Evolutionary conservation across 2,329 filamentous ascomycete genomes (phyloP), one percentile per base, ranked within the genome.

Genomic region (Diaporthe aspalathi): DNA sequence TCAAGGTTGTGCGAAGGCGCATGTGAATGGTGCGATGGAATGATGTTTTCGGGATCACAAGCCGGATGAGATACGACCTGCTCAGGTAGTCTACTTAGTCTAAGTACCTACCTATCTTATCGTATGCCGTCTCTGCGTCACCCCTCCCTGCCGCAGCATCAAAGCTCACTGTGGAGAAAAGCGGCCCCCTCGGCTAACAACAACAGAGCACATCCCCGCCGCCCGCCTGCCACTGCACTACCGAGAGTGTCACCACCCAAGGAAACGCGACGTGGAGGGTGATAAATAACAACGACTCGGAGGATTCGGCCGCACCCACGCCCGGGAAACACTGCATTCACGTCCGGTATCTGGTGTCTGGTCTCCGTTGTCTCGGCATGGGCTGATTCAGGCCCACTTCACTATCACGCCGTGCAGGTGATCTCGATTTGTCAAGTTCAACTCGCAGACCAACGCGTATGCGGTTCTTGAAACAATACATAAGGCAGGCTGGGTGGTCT

Each of bases 81-180:
- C n/a, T n/a, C n/a, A n/a, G n/a, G n/a, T n/a, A n/a, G n/a, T n/a
- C n/a, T n/a, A n/a, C n/a, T n/a, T n/a, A n/a, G n/a, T n/a, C n/a
- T n/a, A n/a, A n/a, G n/a, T n/a, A n/a, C n/a, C n/a, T n/a, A n/a
- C n/a, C n/a, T 63, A 63, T 63, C 60, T 63, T 63, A 63, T 63
- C 60, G 43, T n/a, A n/a, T n/a, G n/a, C 60, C 60, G 27, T 45
- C 27, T 38, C 14, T 50, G 27, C 60, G 60, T 63, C 60, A 49
- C 57, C 43, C 11, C 57, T 16, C 40, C 32, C 16, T 6, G 12
- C 32, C 54, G n/a, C 54, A 27, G 12, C 32, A 40, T n/a, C 29
- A 27, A n/a, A 40, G 32, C 53, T 40, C 53, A 17, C 20, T 22
- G 32, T 57, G 54, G 54, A 35, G 54, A 40, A 57, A 9, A 22